Evolutionary conservation across 768 basidiomycete genomes (phyloP), one percentile per base, ranked within the genome.

Genomic region (Sarcodon sp.): DNA sequence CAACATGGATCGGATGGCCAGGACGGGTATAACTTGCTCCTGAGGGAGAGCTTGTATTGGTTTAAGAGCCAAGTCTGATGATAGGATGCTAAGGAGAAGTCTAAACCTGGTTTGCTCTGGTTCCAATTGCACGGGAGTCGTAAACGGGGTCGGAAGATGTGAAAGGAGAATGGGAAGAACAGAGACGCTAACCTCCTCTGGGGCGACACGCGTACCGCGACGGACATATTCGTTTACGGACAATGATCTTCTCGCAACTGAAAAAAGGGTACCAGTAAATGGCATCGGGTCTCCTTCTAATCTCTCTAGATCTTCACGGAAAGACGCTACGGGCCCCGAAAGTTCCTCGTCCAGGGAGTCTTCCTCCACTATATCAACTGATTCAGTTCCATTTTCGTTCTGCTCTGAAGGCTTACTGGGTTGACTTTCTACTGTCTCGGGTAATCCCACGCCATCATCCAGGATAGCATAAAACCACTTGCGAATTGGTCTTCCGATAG

Each of bases 301-400:
- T 34, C 75, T 75, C 45, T 77, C 65, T 16, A 88, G 64, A 49
- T 77, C 82, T 15, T 80, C 81, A 52, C 75, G 80, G 12, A 87
- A 63, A 32, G 83, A 82, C 6, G 82, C 83, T 7, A 87, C 68
- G 15, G 72, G 72, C 59, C 87, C 83, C 8, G 59, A 62, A 5
- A 13, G 39, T 7, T 12, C 34, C 27, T 65, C 73, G 12, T 71
- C 70, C 21, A 76, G 75, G 33, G 74, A 73, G 50, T 80, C 69
- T 21, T 72, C 72, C 55, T 84, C 80, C 0, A 77, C 68, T 9
- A 86, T 83, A 50, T 84, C 85, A 38, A 87, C 67, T 13, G 87
- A 62, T 50, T 87, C 81, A 48, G 78, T 68, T 7, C 67, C 64
- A 51, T 80, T 73, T 10, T 69, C 72, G 13, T 72, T 72, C 31